phyloP scores from a whole-genome alignment of 345 rosid species.

The Arabidopsis suecica region DNA sequence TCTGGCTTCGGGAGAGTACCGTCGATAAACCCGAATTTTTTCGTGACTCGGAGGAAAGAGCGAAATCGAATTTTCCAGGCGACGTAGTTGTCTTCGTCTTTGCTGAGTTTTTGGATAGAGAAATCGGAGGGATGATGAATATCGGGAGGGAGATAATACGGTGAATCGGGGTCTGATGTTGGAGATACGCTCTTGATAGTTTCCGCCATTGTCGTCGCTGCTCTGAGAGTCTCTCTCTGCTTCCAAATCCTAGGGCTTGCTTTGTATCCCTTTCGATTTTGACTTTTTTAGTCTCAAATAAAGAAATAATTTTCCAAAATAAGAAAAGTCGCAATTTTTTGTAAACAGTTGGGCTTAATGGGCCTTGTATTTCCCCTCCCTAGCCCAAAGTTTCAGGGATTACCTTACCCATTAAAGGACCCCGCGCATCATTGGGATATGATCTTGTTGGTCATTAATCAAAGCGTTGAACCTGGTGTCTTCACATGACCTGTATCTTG shows the following conservation, averaged over 20 bases:
- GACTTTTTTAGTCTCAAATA: background rate
- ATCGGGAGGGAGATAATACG: background rate
- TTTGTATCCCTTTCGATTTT: background rate
- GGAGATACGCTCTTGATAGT: background rate
- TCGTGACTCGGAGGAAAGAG: background rate
- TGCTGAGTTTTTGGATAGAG: background rate
- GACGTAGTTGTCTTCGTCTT: conserved; percentile 23
- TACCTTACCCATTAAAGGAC: no score
- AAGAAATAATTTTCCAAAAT: no score
- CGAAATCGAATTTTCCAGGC: background rate
- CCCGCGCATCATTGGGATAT: no score
- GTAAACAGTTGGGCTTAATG: no score
- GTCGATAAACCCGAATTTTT: conserved; percentile 19
- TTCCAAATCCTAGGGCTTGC: background rate
- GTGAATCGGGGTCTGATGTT: background rate
- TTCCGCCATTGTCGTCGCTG: conserved; percentile 9
- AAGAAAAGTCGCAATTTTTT: no score
- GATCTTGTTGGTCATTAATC: no score
- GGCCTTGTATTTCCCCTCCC: no score
- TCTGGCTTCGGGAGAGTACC: conserved; percentile 10
- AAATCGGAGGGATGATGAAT: background rate
- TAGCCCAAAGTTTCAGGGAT: no score
- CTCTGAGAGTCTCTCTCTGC: background rate
- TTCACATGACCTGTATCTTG: background rate
- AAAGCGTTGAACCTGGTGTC: no score